Conservation (phyloP, 768 basidiomycete genomes). For the Phanerochaete sordida region DNA sequence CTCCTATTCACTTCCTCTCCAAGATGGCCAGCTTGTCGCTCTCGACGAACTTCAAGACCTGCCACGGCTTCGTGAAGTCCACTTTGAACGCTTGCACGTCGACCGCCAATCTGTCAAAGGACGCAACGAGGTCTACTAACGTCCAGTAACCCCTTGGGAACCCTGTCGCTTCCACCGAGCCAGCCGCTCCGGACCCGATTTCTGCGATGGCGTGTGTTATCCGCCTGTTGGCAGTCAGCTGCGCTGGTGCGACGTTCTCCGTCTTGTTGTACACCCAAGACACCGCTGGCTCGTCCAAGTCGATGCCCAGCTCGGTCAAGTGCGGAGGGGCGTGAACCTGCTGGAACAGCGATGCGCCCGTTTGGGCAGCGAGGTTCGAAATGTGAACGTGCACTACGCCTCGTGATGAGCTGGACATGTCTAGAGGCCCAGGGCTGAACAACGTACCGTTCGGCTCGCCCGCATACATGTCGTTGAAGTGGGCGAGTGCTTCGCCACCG, state of each 20-base stretch:
- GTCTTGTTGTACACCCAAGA: slow-evolving; percentile 82
- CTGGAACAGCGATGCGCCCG: slow-evolving; percentile 86
- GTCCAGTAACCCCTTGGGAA: slow-evolving; percentile 18
- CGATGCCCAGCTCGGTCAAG: slow-evolving; percentile 19
- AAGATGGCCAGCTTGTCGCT: slow-evolving; percentile 23
- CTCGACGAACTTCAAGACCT: slow-evolving; percentile 17
- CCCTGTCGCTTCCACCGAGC: slow-evolving; percentile 3
- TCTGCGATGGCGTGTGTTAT: slow-evolving; percentile 70
- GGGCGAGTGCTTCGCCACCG: slow-evolving; percentile 69
- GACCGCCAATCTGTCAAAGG: neutral
- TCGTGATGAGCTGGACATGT: neutral
- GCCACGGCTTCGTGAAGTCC: slow-evolving; percentile 1
- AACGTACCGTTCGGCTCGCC: slow-evolving; percentile 28
- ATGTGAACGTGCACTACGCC: slow-evolving; percentile 66
- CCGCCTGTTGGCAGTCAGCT: slow-evolving; percentile 34
- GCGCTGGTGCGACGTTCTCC: slow-evolving; percentile 48
- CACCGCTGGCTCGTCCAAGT: slow-evolving; percentile 11
- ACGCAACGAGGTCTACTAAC: slow-evolving; percentile 11
- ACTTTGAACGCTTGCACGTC: slow-evolving; percentile 6
- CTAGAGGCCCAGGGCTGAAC: neutral
- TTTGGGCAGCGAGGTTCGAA: slow-evolving; percentile 83
- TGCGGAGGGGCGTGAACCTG: slow-evolving; percentile 63
- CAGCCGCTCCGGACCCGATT: slow-evolving; percentile 10
- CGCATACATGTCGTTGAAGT: slow-evolving; percentile 54
- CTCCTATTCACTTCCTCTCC: slow-evolving; percentile 8